Percentiles rank a stretch among this genome's conserved stretches.
phyloP scores from a whole-genome alignment of 768 basidiomycete genomes.

The Polyporus arcularius region DNA sequence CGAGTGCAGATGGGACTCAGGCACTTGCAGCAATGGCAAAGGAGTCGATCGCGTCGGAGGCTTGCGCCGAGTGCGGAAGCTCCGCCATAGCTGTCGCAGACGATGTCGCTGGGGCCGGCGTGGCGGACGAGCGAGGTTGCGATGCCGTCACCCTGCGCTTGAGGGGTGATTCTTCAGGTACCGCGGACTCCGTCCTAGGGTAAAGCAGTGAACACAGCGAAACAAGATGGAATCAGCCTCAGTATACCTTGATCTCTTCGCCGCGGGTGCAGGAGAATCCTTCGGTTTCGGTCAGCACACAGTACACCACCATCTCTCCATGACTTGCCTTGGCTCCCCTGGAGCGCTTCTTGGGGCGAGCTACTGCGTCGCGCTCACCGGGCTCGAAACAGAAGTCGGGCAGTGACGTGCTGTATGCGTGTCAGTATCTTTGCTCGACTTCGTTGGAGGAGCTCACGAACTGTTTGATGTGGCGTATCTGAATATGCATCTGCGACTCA shows the following conservation, averaged over 20 bases:
- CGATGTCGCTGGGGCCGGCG: background rate
- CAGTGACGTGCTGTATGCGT: conserved; percentile 56
- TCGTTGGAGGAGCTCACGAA: conserved; percentile 29
- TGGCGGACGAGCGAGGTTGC: background rate
- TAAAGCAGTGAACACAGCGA: background rate
- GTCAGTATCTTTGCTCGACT: background rate
- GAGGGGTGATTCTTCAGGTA: background rate
- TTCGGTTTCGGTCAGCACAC: background rate
- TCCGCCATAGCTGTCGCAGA: conserved; percentile 4
- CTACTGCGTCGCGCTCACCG: conserved; percentile 75
- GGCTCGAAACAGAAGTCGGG: conserved; percentile 83
- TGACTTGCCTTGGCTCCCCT: conserved; percentile 28
- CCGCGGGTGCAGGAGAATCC: conserved; percentile 16
- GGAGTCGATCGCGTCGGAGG: conserved; percentile 9
- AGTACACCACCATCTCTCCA: background rate
- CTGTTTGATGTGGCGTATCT: conserved; percentile 93
- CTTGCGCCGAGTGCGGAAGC: conserved; percentile 6
- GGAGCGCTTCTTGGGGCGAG: conserved; percentile 75
- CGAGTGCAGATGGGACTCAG: background rate
- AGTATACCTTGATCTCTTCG: conserved; percentile 15
- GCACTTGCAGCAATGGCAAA: conserved; percentile 17
- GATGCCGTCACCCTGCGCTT: background rate
- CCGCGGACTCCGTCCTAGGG: conserved; percentile 1
- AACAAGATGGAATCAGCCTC: background rate
- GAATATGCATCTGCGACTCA: conserved; percentile 88